Conservation (phyloP, 768 basidiomycete genomes). For the Dacryopinax spathularia region DNA sequence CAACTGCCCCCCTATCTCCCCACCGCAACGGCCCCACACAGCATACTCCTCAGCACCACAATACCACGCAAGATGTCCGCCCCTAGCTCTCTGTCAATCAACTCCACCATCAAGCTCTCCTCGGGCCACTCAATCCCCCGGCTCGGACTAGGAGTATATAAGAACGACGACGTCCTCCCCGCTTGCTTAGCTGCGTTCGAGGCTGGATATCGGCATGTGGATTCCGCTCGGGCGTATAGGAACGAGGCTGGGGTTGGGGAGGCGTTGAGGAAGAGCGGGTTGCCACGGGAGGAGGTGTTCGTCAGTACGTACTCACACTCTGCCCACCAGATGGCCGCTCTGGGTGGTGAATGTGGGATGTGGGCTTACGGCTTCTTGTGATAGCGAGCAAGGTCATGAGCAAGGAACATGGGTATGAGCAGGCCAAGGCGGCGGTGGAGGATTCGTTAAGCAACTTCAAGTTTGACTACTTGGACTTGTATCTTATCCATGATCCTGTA, state of each 20-base stretch:
- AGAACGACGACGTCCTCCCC: conserved; percentile 38
- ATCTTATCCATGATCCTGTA: conserved; percentile 59
- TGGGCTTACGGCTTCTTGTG: too few species aligned
- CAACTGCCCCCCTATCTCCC: not conserved
- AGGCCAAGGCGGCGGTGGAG: conserved; percentile 43
- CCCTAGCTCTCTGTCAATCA: not conserved
- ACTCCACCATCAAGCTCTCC: not conserved
- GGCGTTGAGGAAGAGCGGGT: conserved; percentile 29
- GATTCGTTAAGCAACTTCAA: conserved; percentile 42
- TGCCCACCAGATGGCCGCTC: too few species aligned
- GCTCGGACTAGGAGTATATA: conserved; percentile 59
- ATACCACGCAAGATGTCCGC: not conserved
- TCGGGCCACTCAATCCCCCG: conserved; percentile 45
- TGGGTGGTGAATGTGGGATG: too few species aligned
- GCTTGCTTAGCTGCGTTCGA: conserved; percentile 49
- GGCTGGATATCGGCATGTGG: conserved; percentile 59
- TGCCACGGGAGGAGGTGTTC: conserved; percentile 49
- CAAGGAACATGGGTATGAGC: conserved; percentile 48
- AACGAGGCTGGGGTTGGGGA: conserved; percentile 21
- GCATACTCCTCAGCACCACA: too few species aligned
- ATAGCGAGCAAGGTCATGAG: conserved; percentile 53
- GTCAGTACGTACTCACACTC: conserved; percentile 40
- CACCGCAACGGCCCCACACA: not conserved
- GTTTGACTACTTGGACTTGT: conserved; percentile 53
- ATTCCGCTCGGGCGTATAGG: conserved; percentile 54